These are phyloP conservation scores for Cordyceps farinosa DNA, from an alignment of 2,329 filamentous ascomycete genomes.

Conservation along the genomic window DNA sequence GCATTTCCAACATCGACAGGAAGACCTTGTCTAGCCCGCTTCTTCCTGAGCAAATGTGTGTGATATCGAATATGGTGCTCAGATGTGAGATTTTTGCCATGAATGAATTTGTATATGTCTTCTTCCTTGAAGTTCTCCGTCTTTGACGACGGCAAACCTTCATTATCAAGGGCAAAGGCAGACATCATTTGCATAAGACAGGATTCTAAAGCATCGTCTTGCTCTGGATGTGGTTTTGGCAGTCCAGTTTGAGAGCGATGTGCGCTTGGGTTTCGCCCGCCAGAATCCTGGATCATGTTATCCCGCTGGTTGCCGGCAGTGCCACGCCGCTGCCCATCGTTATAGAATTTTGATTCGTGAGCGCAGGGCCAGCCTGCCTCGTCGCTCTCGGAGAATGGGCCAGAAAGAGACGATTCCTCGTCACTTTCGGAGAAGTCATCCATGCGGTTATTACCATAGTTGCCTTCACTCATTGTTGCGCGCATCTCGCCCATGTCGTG, in stretches of 20 bases:
- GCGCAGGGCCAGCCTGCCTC: not conserved
- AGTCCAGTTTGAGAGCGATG: not conserved
- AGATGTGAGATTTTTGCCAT: constrained; percentile 7
- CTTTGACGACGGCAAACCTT: not conserved
- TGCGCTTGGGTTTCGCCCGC: not conserved
- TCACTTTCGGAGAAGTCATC: not conserved
- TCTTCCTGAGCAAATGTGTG: constrained; percentile 4
- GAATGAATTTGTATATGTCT: constrained; percentile 11
- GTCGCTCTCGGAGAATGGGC: not conserved
- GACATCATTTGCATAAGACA: constrained; percentile 2
- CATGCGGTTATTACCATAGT: not conserved
- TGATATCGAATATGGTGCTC: constrained; percentile 14
- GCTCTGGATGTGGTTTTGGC: not conserved
- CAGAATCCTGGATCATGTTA: not conserved
- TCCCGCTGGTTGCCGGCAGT: not conserved
- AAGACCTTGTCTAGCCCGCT: not conserved
- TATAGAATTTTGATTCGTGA: not conserved
- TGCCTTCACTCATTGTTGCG: constrained; percentile 1
- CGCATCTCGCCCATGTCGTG: not conserved
- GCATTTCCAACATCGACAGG: not conserved
- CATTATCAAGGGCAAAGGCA: not conserved
- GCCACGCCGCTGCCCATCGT: not conserved
- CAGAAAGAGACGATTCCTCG: not conserved
- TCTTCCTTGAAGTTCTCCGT: not conserved
- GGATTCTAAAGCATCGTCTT: not conserved